Conservation (phyloP, 495 filamentous ascomycete species). For the Annulohypoxylon stygium region DNA sequence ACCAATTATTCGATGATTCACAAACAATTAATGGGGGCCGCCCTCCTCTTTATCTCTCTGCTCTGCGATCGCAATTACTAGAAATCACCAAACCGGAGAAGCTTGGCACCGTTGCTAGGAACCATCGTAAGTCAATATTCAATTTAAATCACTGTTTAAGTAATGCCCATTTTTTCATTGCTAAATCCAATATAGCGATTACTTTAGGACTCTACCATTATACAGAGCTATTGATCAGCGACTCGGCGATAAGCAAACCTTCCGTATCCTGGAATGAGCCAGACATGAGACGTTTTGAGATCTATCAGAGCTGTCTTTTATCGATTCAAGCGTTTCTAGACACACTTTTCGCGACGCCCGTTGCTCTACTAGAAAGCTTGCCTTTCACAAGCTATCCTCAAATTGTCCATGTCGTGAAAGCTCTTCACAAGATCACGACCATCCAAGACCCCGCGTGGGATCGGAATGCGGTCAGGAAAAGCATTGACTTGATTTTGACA, state of each 20-base stretch:
- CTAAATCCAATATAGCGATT: slow-evolving; percentile 47
- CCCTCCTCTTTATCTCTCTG: slow-evolving; percentile 58
- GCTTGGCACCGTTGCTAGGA: slow-evolving; percentile 53
- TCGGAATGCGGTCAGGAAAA: slow-evolving; percentile 43
- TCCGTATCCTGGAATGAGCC: slow-evolving; percentile 26
- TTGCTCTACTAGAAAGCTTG: slow-evolving; percentile 45
- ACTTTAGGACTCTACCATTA: slow-evolving; percentile 55
- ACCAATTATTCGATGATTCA: slow-evolving; percentile 47
- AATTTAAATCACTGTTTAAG: background rate
- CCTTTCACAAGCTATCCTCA: slow-evolving; percentile 51
- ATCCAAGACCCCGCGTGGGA: slow-evolving; percentile 57
- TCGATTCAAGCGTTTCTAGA: slow-evolving; percentile 47
- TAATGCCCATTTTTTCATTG: background rate
- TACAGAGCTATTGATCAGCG: slow-evolving; percentile 61
- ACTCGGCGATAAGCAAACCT: slow-evolving; percentile 53
- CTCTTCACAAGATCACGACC: slow-evolving; percentile 48
- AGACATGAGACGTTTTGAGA: slow-evolving; percentile 49
- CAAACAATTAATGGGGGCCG: slow-evolving; percentile 52
- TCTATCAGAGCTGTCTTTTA: slow-evolving; percentile 47
- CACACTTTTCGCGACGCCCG: slow-evolving; percentile 49
- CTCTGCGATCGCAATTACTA: slow-evolving; percentile 61
- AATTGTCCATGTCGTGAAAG: slow-evolving; percentile 48
- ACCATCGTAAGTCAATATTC: slow-evolving; percentile 55
- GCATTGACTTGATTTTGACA: slow-evolving; percentile 50
- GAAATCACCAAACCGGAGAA: slow-evolving; percentile 48